These are phyloP conservation scores for Xylaria sp. DNA, from an alignment of 2,329 filamentous ascomycete species.

Conservation along the genomic window DNA sequence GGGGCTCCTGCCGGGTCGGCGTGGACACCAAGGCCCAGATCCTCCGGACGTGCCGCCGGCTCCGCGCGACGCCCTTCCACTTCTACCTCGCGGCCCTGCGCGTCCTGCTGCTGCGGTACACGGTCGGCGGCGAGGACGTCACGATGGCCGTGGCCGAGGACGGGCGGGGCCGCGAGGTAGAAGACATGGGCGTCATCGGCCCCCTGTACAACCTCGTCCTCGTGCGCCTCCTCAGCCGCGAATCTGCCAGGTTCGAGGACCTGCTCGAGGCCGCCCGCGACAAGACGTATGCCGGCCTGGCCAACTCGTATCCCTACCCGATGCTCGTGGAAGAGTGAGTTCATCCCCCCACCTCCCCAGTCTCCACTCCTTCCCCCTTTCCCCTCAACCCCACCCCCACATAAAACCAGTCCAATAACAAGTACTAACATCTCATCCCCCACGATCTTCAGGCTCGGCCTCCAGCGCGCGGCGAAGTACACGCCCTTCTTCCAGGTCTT, in stretches of 20 bases:
- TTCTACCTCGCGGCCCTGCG: constrained; percentile 45
- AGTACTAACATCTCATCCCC: too few species aligned
- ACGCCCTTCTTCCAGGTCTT: too few species aligned
- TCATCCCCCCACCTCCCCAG: too few species aligned
- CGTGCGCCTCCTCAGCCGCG: constrained; percentile 40
- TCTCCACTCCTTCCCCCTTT: too few species aligned
- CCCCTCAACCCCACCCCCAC: too few species aligned
- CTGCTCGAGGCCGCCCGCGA: too few species aligned
- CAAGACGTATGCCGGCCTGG: too few species aligned
- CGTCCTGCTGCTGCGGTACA: constrained; percentile 36
- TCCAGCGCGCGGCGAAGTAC: too few species aligned
- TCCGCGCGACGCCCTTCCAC: constrained; percentile 44
- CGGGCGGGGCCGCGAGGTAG: constrained; percentile 35
- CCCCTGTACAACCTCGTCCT: constrained; percentile 57
- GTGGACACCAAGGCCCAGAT: neutral
- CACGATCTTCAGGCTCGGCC: too few species aligned
- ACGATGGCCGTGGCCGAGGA: constrained; percentile 49
- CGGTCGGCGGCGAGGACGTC: constrained; percentile 39
- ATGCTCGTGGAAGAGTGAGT: too few species aligned
- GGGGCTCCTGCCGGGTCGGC: neutral
- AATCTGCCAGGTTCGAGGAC: neutral
- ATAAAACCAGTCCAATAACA: too few species aligned
- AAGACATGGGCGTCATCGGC: constrained; percentile 48
- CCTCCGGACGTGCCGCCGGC: constrained; percentile 9
- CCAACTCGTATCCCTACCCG: too few species aligned